Percentiles rank a stretch among this genome's conserved stretches.
These are phyloP conservation scores for Rhododendron molle DNA, from an alignment of 148 eudicot species.

Conservation along the genomic window DNA sequence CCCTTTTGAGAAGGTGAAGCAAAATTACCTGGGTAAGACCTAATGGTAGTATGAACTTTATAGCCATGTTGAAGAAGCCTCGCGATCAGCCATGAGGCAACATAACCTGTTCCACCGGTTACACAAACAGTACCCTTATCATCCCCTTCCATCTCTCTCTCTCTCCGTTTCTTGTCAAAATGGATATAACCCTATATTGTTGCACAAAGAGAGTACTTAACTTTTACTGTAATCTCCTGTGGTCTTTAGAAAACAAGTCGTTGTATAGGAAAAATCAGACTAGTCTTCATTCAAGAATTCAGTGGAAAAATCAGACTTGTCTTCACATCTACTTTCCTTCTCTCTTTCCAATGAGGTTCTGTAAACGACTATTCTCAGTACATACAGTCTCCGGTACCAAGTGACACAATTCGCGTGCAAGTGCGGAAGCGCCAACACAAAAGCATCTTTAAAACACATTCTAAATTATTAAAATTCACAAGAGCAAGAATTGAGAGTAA, in stretches of 20 bases:
- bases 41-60: slow-evolving; percentile 28
- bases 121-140: slow-evolving; percentile 38
- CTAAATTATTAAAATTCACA: no score
- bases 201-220: background rate
- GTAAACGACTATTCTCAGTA: background rate
- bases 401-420: no score
- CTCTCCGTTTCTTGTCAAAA: background rate
- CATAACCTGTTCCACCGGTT: slow-evolving; percentile 44
- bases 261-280: background rate
- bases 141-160: slow-evolving; percentile 13
- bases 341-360: background rate
- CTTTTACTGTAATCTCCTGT: background rate
- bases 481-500: no score
- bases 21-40: slow-evolving; percentile 22
- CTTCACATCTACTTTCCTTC: background rate
- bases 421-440: no score
- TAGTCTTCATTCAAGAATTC: background rate
- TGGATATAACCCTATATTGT: background rate
- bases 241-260: background rate
- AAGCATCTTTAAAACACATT: no score
- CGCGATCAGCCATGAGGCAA: slow-evolving; percentile 41
- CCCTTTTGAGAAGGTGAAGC: background rate
- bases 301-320: background rate
- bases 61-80: slow-evolving; percentile 34
- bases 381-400: no score